Evolutionary conservation across 2,329 filamentous ascomycete species (phyloP).

Genomic region (Pestalotiopsis sp.): DNA sequence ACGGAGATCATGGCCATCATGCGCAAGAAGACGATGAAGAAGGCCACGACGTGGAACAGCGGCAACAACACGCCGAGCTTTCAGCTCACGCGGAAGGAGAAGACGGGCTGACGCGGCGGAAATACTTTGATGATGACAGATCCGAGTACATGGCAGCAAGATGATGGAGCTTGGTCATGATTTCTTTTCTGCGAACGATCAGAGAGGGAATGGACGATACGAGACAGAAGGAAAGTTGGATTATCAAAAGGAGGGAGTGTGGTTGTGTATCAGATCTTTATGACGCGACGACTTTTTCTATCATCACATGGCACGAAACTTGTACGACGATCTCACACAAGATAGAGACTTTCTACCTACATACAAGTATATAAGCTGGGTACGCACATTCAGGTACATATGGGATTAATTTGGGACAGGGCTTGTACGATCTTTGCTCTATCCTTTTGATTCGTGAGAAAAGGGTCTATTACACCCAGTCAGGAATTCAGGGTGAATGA

Average conservation of each 20-base stretch:
- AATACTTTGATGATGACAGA: background rate
- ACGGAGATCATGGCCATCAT: constrained; percentile 58
- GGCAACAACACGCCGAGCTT: constrained; percentile 8
- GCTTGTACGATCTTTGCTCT: background rate
- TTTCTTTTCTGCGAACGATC: background rate
- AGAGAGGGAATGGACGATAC: background rate
- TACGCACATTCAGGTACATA: background rate
- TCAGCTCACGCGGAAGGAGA: constrained; percentile 18
- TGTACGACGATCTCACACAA: background rate
- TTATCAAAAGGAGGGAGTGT: background rate
- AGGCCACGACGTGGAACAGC: constrained; percentile 56
- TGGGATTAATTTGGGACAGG: background rate
- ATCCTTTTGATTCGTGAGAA: background rate
- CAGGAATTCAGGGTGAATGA: too few species aligned
- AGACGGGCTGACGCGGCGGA: background rate
- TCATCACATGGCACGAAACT: background rate
- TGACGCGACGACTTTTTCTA: background rate
- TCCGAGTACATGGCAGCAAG: background rate
- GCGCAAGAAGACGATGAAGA: constrained; percentile 59
- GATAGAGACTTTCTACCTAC: background rate
- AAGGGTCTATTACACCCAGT: too few species aligned
- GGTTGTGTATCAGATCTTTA: background rate
- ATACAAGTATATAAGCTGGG: background rate
- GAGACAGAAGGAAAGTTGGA: background rate
- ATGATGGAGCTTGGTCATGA: background rate